A percentile compares a stretch with the other conserved stretches of the same genome.
These are phyloP conservation scores for Cercospora sp. DNA, from an alignment of 2,329 filamentous ascomycete species.

Conservation along the genomic window DNA sequence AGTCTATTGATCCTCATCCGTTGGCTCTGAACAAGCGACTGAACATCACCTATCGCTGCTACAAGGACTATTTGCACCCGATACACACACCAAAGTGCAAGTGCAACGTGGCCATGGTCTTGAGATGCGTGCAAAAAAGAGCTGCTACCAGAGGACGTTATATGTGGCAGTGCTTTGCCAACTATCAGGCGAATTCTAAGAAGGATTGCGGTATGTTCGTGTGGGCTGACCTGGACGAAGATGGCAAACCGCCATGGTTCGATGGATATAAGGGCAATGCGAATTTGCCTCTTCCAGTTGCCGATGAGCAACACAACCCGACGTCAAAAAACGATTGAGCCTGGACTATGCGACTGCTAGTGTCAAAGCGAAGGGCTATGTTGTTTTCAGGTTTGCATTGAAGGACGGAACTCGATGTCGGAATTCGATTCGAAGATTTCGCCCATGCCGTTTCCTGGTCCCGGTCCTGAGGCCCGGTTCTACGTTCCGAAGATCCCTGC, in stretches of 20 bases:
- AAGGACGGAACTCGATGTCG: not conserved
- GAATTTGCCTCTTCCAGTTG: constrained; percentile 27
- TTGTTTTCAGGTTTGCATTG: not conserved
- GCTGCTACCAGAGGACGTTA: constrained; percentile 75
- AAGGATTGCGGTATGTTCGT: constrained; percentile 72
- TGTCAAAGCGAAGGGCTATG: not conserved
- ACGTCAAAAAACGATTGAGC: not conserved
- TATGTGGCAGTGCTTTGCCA: constrained; percentile 90
- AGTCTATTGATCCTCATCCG: constrained; percentile 80
- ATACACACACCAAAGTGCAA: constrained; percentile 73
- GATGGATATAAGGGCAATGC: constrained; percentile 37
- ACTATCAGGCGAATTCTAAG: constrained; percentile 64
- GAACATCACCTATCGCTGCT: constrained; percentile 92
- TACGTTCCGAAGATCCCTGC: not conserved
- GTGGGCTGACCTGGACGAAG: constrained; percentile 84
- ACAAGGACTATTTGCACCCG: constrained; percentile 75
- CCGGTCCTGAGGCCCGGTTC: not conserved
- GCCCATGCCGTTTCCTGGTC: not conserved
- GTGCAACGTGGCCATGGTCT: constrained; percentile 66
- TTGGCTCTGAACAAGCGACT: constrained; percentile 77
- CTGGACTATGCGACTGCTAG: too few relatives aligned
- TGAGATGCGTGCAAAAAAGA: constrained; percentile 79
- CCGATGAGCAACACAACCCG: not conserved
- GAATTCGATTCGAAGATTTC: not conserved
- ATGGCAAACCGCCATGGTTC: constrained; percentile 73